These are phyloP conservation scores for Aspergillus saccharolyticus DNA, from an alignment of 495 filamentous ascomycete genomes.

Conservation along the genomic window DNA sequence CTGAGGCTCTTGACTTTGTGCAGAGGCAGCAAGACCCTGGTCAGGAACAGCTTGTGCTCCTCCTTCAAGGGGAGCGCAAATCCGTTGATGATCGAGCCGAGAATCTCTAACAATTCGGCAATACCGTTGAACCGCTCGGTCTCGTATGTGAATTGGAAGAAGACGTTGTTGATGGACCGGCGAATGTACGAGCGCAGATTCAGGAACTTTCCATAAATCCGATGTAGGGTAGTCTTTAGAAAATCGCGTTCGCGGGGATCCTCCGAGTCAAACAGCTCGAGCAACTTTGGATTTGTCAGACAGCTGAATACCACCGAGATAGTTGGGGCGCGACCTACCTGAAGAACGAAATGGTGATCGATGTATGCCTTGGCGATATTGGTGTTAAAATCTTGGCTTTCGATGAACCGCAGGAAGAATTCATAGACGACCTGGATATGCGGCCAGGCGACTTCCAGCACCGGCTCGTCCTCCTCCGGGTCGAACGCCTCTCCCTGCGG, in stretches of 20 bases:
- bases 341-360: conserved; percentile 94
- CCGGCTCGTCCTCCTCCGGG: conserved; percentile 96
- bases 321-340: conserved; percentile 45
- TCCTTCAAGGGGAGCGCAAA: conserved; percentile 97
- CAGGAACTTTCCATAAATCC: conserved; percentile 98
- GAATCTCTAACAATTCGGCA: conserved; percentile 91
- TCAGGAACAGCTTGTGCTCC: conserved; percentile 98
- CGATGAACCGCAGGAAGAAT: conserved; percentile 98
- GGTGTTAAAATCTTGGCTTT: conserved; percentile 99
- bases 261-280: conserved; percentile 99
- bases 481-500: conserved; percentile 98
- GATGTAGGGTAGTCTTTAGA: conserved; percentile 94
- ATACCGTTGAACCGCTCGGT: conserved; percentile 98
- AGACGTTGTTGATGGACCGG: conserved; percentile 99
- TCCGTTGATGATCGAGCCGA: conserved; percentile 98
- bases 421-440: conserved; percentile 99
- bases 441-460: conserved; percentile 97
- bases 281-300: conserved; percentile 48
- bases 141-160: conserved; percentile 99
- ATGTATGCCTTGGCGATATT: conserved; percentile 99
- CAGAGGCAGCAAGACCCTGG: conserved; percentile 82
- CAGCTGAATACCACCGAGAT: neutral
- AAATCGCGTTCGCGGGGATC: conserved; percentile 97
- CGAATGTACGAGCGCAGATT: conserved; percentile 96
- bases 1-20: conserved; percentile 98